Conservation (phyloP, 2,329 filamentous ascomycete species). For the Diaporthe australafricana region DNA sequence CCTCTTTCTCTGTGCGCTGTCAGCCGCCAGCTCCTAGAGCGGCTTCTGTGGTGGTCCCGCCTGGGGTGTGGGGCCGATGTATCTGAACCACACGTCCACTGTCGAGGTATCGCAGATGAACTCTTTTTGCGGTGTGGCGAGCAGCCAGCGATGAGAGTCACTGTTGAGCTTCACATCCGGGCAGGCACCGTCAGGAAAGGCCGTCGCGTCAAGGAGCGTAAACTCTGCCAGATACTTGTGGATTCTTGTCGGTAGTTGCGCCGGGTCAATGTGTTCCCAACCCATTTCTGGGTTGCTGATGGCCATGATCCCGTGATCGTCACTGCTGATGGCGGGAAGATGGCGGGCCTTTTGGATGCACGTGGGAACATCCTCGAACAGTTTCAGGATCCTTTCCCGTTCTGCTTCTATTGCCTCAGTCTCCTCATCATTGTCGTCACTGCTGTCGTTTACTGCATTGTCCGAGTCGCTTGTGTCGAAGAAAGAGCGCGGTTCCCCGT, state of each 20-base stretch:
- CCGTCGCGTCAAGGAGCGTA: not conserved
- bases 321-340: not conserved
- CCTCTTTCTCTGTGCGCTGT: not conserved
- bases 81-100: slow-evolving; percentile 20
- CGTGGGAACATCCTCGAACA: slow-evolving; percentile 31
- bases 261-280: slow-evolving; percentile 4
- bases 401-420: not conserved
- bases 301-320: slow-evolving; percentile 1
- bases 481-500: not conserved
- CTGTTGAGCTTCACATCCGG: not conserved
- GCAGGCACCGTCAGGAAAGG: not conserved
- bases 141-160: slow-evolving; percentile 30
- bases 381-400: not conserved
- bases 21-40: slow-evolving; percentile 11
- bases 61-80: not conserved
- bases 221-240: slow-evolving; percentile 25
- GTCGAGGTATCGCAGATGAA: slow-evolving; percentile 22
- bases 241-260: slow-evolving; percentile 13
- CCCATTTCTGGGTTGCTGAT: not conserved
- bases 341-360: slow-evolving; percentile 14
- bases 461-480: not conserved
- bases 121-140: slow-evolving; percentile 23
- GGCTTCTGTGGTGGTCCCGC: slow-evolving; percentile 1
- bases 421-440: not conserved
- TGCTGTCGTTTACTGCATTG: slow-evolving; percentile 8